A percentile compares a stretch with the other conserved stretches of the same genome.
These are phyloP conservation scores for Eucalyptus curtisii DNA, from an alignment of 345 rosid species.

Conservation along the genomic window DNA sequence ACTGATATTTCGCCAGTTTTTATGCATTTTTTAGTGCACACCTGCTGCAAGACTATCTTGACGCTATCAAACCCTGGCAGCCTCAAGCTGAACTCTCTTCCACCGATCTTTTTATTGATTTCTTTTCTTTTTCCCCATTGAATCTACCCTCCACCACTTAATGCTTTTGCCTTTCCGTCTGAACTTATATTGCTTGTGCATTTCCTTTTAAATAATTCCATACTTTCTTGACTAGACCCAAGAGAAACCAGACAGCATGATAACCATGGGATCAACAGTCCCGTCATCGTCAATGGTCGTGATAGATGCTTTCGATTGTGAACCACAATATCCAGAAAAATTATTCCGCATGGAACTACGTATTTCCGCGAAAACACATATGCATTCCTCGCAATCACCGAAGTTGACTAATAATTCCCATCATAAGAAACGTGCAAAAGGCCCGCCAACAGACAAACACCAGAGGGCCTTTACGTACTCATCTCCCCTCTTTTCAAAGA, in stretches of 20 bases:
- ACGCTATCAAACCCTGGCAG: not conserved
- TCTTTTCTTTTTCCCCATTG: not conserved
- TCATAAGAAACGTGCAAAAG: not conserved
- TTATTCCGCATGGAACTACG: not conserved
- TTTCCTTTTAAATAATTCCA: not conserved
- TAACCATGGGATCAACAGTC: not conserved
- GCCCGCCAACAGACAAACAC: not conserved
- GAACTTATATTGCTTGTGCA: not conserved
- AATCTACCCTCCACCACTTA: not conserved
- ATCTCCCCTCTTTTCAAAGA: not conserved
- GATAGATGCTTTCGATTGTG: not conserved
- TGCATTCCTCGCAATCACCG: not conserved
- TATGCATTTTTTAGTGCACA: not conserved
- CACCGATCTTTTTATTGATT: not conserved
- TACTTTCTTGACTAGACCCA: not conserved
- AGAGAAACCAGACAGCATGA: not conserved
- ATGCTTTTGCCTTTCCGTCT: not conserved
- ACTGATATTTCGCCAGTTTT: not conserved
- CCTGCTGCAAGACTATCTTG: not conserved
- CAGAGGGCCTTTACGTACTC: not conserved
- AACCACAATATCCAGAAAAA: not conserved
- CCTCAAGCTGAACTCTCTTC: not conserved
- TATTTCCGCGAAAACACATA: not conserved
- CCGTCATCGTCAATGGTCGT: not conserved
- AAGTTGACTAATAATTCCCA: not conserved